Evolutionary conservation across 1,284 basidiomycete species (phyloP).

Genomic region (Gomphus bonarii): DNA sequence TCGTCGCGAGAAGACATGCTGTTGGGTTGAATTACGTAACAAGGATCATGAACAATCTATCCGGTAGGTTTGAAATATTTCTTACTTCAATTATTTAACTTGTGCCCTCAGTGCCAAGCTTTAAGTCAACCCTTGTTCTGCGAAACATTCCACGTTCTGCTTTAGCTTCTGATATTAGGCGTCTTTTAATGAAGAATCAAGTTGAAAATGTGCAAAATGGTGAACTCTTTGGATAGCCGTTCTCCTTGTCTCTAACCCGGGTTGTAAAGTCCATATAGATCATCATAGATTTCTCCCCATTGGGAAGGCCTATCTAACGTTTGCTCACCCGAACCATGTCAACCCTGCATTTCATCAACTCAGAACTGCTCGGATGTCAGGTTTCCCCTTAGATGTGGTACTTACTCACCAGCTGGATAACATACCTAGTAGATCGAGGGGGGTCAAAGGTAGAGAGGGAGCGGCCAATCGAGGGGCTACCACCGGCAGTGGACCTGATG

Average conservation of each 20-base stretch:
- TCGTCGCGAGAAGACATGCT: slow-evolving; percentile 43
- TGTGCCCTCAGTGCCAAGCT: background rate
- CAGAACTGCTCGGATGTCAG: slow-evolving; percentile 32
- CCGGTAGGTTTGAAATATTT: background rate
- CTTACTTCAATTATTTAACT: background rate
- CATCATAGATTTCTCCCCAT: slow-evolving; percentile 50
- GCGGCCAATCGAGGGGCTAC: slow-evolving; percentile 30
- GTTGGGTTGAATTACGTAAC: slow-evolving; percentile 6
- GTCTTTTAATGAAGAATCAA: slow-evolving; percentile 34
- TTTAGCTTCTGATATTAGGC: slow-evolving; percentile 44
- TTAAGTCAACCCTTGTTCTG: background rate
- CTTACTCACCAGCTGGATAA: slow-evolving; percentile 12
- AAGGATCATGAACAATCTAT: background rate
- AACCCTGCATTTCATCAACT: slow-evolving; percentile 33
- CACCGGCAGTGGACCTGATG: slow-evolving; percentile 42
- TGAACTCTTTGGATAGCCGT: slow-evolving; percentile 19
- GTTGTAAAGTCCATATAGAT: slow-evolving; percentile 40
- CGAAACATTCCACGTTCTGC: slow-evolving; percentile 38
- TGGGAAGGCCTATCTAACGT: slow-evolving; percentile 42
- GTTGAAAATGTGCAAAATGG: slow-evolving; percentile 45
- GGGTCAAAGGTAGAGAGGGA: slow-evolving; percentile 30
- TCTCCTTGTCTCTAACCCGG: background rate
- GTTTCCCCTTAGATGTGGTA: slow-evolving; percentile 24
- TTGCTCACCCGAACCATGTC: slow-evolving; percentile 36
- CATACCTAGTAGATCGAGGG: slow-evolving; percentile 25